Base-by-base conservation (phyloP, 139 green algal species). In the Mesotaenium endlicherianum region DNA sequence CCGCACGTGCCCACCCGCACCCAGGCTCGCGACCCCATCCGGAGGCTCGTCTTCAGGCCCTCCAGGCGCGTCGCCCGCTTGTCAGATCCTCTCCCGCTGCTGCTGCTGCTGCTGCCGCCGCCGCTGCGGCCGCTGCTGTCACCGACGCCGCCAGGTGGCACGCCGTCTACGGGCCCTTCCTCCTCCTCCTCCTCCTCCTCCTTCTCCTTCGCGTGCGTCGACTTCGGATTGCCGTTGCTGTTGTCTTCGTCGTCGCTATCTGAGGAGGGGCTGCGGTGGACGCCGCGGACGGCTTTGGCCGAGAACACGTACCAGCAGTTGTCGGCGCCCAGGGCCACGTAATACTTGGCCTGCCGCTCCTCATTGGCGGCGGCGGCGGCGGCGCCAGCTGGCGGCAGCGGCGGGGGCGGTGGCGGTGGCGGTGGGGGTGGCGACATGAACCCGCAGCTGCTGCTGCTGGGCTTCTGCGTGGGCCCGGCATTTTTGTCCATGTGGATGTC, bases 251-350 rank as follows among this genome's bases (percentile, higher is more conserved):
- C 50, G 50, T 64, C 14, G 64, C 14, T 42, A 14, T 17, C 36
- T 45, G 70, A 78, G 44, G 57, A 34, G 4, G 20, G 14, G 42
- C 3, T 68, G 38, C 16, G 39, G 57, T 81, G 72, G 11, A 81
- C 8, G 44, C 41, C 40, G 8, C n/a, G 3, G 39, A 81, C 38
- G 38, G 72, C 38, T 30, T 30, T 26, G 11, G 34, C 4, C 20
- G 72, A 68, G 39, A 81, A 81, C 14, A 86, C 70, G 40, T 86
- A 86, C 80, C 80, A 86, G 8, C 30, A 30, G 39, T 86, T 86
- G n/a, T 86, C 80, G 3, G 80, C 30, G 20, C 72, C 80, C n/a
- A 84, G 80, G 31, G 2, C n/a, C 42, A 86, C 70, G 43, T 86
- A 72, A 3, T 84, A 86, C 11, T 14, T 30, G 14, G 49, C 16